Percentiles rank a stretch among this genome's conserved stretches.
These are phyloP conservation scores for Colletotrichum tamarilloi DNA, from an alignment of 2,329 filamentous ascomycete species.

Conservation along the genomic window DNA sequence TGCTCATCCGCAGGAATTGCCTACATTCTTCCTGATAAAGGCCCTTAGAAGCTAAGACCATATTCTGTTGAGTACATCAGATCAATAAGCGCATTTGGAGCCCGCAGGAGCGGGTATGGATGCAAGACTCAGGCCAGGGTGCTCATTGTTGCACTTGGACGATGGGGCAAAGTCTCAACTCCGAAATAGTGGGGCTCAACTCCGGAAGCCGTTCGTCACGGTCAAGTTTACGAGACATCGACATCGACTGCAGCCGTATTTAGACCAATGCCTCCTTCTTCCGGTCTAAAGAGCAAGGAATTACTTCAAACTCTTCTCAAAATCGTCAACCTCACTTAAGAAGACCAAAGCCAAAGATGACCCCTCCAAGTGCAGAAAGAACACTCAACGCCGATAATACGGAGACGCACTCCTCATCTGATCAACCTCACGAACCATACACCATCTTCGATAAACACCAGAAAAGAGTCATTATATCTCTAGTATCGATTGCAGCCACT, in stretches of 20 bases:
- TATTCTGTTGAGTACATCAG: too few species aligned
- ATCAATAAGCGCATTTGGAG: too few species aligned
- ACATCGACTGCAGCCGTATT: not conserved
- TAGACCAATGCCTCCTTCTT: too few species aligned
- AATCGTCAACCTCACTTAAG: too few species aligned
- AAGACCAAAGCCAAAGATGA: not conserved
- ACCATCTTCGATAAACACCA: slow-evolving; percentile 63
- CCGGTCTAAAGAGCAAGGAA: not conserved
- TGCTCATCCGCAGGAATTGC: not conserved
- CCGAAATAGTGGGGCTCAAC: slow-evolving; percentile 25
- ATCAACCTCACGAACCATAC: slow-evolving; percentile 47
- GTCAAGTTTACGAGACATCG: not conserved
- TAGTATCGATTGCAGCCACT: slow-evolving; percentile 62
- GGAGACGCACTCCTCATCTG: not conserved
- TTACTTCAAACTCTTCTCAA: too few species aligned
- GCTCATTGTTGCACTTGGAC: not conserved
- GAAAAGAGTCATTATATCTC: slow-evolving; percentile 57
- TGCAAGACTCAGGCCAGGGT: too few species aligned
- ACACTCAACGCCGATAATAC: not conserved
- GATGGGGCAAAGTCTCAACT: not conserved
- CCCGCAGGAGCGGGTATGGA: too few species aligned
- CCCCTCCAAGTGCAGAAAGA: not conserved
- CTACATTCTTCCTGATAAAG: not conserved
- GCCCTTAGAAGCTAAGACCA: too few species aligned
- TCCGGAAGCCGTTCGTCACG: slow-evolving; percentile 5